Evolutionary conservation across 2,329 filamentous ascomycete genomes (phyloP), one percentile per base, ranked within the genome.

Genomic region (Ciborinia camelliae): DNA sequence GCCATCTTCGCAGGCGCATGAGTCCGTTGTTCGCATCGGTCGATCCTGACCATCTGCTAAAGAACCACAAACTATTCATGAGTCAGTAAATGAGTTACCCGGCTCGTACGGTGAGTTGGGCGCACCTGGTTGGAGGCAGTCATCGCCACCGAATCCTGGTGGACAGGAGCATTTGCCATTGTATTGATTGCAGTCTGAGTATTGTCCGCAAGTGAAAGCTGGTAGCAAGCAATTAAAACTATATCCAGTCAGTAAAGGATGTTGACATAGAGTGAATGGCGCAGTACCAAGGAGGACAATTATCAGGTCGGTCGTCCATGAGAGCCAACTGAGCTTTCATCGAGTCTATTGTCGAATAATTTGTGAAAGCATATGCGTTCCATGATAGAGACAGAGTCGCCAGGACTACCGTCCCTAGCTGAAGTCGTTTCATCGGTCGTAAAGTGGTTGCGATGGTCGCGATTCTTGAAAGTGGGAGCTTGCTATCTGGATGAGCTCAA

Each of bases 191-290:
- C 95, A 99, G 41, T 87, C 83, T 43, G 92, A 90, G 76, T 90
- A 99, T 79, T 99, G 95, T 68, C 91, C 87, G 77, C 95, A 99
- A 68, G 87, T 88, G 77, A 97, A 96, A 68, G 91, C 91, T 35
- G 95, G 93, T 20, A 99, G 85, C 65, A 97, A 90, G 80, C 95
- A 99, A 84, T 99, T 98, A 84, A 99, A 99, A 81, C 95, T 94
- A 69, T 45, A 10, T 53, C 3, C 45, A 35, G 59, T 73, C 59
- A 73, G 67, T 14, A 26, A 59, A 23, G 15, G 8, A 20, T 32
- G 20, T 41, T 50, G 52, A 50, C 23, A 39, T 43, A 50, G 18
- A 58, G 35, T 18, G 5, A 23, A 43, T 48, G 52, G 77, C 18
- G 75, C 76, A 79, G 71, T 77, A 90, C 87, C 87, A 95, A 73